A percentile compares a stretch with the other conserved stretches of the same genome.
These are phyloP conservation scores for Cercospora nicotianae DNA, from an alignment of 2,329 filamentous ascomycete species.

Conservation along the genomic window DNA sequence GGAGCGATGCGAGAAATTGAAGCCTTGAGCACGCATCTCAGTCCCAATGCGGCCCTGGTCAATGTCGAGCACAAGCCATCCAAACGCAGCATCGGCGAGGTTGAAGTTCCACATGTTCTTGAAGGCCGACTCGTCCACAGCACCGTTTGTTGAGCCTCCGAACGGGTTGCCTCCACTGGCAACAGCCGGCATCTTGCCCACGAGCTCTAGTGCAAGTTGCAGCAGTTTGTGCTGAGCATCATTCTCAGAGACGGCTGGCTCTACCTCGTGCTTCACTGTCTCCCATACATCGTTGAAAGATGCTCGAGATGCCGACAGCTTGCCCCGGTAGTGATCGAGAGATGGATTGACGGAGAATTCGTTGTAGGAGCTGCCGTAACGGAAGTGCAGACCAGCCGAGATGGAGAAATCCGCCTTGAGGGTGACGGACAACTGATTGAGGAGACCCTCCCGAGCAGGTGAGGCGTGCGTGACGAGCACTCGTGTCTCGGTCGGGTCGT, in stretches of 20 bases:
- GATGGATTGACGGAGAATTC: conserved; percentile 99
- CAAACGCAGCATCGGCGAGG: conserved; percentile 93
- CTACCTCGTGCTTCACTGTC: conserved; percentile 93
- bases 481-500: conserved; percentile 95
- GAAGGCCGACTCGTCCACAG: conserved; percentile 97
- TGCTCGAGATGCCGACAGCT: conserved; percentile 94
- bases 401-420: conserved; percentile 98
- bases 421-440: conserved; percentile 96
- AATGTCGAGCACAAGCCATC: conserved; percentile 90
- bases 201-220: conserved; percentile 85
- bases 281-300: conserved; percentile 99
- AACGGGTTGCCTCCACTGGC: conserved; percentile 97
- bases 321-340: conserved; percentile 95
- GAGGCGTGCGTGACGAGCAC: conserved; percentile 97
- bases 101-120: conserved; percentile 99
- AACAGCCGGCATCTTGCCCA: conserved; percentile 96
- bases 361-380: conserved; percentile 98
- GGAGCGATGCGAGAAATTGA: conserved; percentile 96
- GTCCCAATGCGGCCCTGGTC: conserved; percentile 95
- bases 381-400: conserved; percentile 95
- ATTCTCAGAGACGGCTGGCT: conserved; percentile 90
- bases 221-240: conserved; percentile 90
- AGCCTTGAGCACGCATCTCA: conserved; percentile 97
- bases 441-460: conserved; percentile 88
- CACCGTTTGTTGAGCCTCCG: conserved; percentile 77